Evolutionary conservation across 495 filamentous ascomycete genomes (phyloP).

Genomic region (Pseudevernia furfuracea): DNA sequence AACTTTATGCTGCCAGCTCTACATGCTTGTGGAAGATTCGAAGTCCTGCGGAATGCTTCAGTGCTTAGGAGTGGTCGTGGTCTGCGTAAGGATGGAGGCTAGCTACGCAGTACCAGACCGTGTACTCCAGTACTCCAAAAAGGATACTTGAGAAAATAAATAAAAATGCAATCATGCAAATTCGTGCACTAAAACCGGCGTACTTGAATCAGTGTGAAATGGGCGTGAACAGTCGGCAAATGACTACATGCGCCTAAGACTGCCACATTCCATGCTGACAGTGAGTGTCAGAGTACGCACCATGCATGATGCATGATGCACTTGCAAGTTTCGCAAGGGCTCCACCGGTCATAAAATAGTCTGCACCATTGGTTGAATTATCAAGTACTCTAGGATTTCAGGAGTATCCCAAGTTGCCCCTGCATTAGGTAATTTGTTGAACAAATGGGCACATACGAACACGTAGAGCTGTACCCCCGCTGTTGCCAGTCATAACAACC

Average conservation of each 20-base stretch:
- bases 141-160: not conserved
- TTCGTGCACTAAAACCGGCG: not conserved
- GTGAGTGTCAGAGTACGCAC: not conserved
- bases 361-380: not conserved
- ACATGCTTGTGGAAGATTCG: slow-evolving; percentile 2
- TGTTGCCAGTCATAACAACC: not conserved
- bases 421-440: slow-evolving; percentile 9
- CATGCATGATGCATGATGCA: too few species aligned
- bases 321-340: too few species aligned
- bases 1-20: not conserved
- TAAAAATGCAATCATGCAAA: not conserved
- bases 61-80: not conserved
- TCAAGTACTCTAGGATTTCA: not conserved
- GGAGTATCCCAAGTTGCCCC: not conserved
- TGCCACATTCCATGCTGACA: too few species aligned
- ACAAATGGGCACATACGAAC: too few species aligned
- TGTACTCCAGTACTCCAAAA: not conserved
- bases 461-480: not conserved
- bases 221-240: not conserved
- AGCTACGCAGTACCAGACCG: not conserved
- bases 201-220: not conserved
- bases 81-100: not conserved
- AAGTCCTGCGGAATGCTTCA: not conserved
- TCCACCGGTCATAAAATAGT: not conserved
- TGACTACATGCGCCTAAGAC: not conserved